phyloP scores from a whole-genome alignment of 1,139 yeast species.

The Yamadazyma dendronema region DNA sequence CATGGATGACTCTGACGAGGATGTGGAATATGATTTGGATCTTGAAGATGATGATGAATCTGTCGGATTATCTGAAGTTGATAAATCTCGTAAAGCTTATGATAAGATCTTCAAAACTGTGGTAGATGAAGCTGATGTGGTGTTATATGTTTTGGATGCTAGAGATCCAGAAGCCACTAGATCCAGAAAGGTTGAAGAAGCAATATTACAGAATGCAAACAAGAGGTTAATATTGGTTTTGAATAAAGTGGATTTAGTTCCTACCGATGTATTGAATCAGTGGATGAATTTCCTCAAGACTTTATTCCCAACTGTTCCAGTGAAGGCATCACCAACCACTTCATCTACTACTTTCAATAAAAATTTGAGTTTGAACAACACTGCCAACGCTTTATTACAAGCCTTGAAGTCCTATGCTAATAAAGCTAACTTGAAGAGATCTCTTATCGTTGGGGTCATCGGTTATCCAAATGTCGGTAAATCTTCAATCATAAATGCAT shows the following conservation, averaged over 20 bases:
- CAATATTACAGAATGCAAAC: conserved; percentile 71
- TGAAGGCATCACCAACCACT: conserved; percentile 57
- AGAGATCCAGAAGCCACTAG: conserved; percentile 97
- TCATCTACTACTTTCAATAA: conserved; percentile 72
- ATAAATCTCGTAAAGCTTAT: conserved; percentile 88
- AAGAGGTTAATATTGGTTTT: conserved; percentile 83
- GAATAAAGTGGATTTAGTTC: conserved; percentile 91
- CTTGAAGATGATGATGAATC: conserved; percentile 40
- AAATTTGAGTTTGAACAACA: conserved; percentile 67
- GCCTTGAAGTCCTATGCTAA: conserved; percentile 84
- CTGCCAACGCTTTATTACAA: conserved; percentile 73
- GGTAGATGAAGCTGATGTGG: conserved; percentile 86
- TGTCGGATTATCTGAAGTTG: conserved; percentile 42
- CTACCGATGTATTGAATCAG: conserved; percentile 74
- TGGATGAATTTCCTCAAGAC: conserved; percentile 83
- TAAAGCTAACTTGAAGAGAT: conserved; percentile 80
- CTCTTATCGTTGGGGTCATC: conserved; percentile 93
- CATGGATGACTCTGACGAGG: conserved; percentile 41
- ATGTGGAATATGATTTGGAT: conserved; percentile 49
- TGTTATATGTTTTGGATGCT: conserved; percentile 90
- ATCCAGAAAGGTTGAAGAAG: conserved; percentile 86
- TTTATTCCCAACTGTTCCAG: conserved; percentile 88
- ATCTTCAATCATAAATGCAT: conserved; percentile 88
- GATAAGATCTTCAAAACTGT: conserved; percentile 82
- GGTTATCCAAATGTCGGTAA: conserved; percentile 95